Base-by-base conservation (phyloP, 192 early-diverging fungal species). In the Gryganskiella cystojenkinii region DNA sequence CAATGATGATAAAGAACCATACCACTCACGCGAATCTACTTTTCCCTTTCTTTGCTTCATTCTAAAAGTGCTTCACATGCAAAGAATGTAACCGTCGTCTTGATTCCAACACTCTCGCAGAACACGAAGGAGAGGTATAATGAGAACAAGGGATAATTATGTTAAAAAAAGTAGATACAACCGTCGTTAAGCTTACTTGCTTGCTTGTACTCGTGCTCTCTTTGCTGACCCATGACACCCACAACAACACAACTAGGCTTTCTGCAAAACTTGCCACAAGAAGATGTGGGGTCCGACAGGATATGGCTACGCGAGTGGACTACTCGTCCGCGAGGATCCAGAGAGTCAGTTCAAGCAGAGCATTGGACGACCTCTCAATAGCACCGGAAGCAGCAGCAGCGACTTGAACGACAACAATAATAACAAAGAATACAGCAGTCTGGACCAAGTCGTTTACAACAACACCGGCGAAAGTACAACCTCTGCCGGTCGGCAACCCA, bases 251-350 rank as follows among this genome's bases (percentile, higher is more conserved):
- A 25, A 3, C 37, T 59, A 89, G 87, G 85, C 85, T 14, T 89
- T 83, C 70, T 89, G 87, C 52, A 89, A 82, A 62, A 70, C 65
- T 2, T 89, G 87, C 57, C 82, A 89, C 60, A 79, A 68, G 53
- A 84, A 86, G 60, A 81, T 78, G 61, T 89, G 80, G 72, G 87
- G 85, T 42, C 85, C 87, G 5, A 89, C 86, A 33, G 87, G 87
- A 73, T 84, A 78, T 11, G 74, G 74, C 9, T 78, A 78, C 27
- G 74, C 40, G 4, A 60, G 46, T 47, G 64, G 64, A 0, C 50
- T 78, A 7, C 62, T 78, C 19, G 67, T 78, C 3, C 74, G 58
- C 15, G 74, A 78, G 25, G 66, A 63, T 44, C 74, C 74, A 5
- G 74, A 78, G 37, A 78, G 61, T 22, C 65, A 69, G 58, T 78